phyloP scores from a whole-genome alignment of 768 basidiomycete species.

The Suillus brevipes region DNA sequence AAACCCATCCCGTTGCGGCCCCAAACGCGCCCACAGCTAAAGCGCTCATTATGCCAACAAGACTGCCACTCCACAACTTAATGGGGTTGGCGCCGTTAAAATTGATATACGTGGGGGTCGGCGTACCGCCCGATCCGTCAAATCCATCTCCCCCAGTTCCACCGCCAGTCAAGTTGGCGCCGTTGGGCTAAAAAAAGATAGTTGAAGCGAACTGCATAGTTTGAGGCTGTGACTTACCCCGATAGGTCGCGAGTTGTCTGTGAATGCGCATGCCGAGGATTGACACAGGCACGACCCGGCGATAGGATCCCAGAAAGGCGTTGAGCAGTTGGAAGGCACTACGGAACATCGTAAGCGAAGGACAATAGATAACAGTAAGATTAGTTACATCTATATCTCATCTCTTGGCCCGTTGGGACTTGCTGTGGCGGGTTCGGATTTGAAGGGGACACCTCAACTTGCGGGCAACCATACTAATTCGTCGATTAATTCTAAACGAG shows the following conservation, averaged over 20 bases:
- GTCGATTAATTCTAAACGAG: neutral
- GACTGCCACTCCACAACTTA: slow-evolving; percentile 1
- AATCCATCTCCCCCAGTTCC: slow-evolving; percentile 43
- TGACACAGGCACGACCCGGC: slow-evolving; percentile 63
- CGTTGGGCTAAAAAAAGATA: slow-evolving; percentile 52
- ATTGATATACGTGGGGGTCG: slow-evolving; percentile 42
- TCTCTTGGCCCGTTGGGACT: slow-evolving; percentile 41
- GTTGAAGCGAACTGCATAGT: slow-evolving; percentile 3
- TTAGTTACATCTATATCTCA: slow-evolving; percentile 56
- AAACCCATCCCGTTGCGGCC: slow-evolving; percentile 2
- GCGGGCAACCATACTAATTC: slow-evolving; percentile 72
- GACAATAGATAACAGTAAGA: neutral
- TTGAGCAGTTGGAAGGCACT: slow-evolving; percentile 74
- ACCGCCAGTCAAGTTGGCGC: slow-evolving; percentile 68
- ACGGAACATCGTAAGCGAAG: slow-evolving; percentile 8
- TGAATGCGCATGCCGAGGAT: slow-evolving; percentile 56
- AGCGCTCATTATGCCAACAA: slow-evolving; percentile 7
- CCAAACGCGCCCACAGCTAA: slow-evolving; percentile 10
- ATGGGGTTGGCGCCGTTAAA: slow-evolving; percentile 40
- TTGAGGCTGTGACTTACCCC: slow-evolving; percentile 45
- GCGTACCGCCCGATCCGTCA: slow-evolving; percentile 16
- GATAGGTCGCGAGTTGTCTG: slow-evolving; percentile 61
- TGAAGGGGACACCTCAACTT: slow-evolving; percentile 47
- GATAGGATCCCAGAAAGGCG: slow-evolving; percentile 81
- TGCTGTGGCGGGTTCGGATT: slow-evolving; percentile 71